These are phyloP conservation scores for Clonostachys byssicola DNA, from an alignment of 2,329 filamentous ascomycete species.

Conservation along the genomic window DNA sequence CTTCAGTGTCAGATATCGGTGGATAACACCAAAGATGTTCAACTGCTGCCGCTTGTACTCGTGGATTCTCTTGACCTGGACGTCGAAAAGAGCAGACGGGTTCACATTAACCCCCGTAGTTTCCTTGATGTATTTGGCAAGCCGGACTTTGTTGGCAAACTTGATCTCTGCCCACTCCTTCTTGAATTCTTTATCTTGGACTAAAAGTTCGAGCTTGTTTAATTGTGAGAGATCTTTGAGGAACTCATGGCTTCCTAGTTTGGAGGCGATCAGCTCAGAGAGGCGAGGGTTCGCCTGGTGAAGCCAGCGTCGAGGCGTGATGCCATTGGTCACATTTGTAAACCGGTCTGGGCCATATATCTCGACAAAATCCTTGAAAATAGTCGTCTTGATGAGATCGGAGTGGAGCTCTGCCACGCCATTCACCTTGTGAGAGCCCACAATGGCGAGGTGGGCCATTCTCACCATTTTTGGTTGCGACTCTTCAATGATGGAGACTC, in stretches of 20 bases:
- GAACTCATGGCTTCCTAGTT: conserved; percentile 78
- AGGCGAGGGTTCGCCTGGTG: conserved; percentile 95
- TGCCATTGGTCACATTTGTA: conserved; percentile 97
- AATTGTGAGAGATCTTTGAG: conserved; percentile 86
- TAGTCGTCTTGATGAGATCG: conserved; percentile 97
- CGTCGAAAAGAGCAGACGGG: conserved; percentile 84
- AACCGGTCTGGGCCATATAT: conserved; percentile 97
- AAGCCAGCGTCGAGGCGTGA: conserved; percentile 92
- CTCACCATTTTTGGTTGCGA: conserved; percentile 96
- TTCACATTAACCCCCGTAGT: conserved; percentile 79
- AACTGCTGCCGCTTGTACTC: conserved; percentile 99
- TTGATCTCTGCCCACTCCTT: conserved; percentile 97
- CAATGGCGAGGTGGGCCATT: conserved; percentile 93
- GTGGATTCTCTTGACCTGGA: conserved; percentile 98
- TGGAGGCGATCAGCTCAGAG: conserved; percentile 87
- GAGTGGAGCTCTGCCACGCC: conserved; percentile 97
- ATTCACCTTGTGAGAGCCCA: conserved; percentile 98
- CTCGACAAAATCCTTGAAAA: conserved; percentile 97
- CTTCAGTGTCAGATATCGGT: conserved; percentile 89
- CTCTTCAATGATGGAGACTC: conserved; percentile 98
- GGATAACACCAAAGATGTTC: conserved; percentile 97
- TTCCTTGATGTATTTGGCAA: conserved; percentile 87
- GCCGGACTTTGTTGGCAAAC: conserved; percentile 86
- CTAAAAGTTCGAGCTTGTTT: conserved; percentile 78
- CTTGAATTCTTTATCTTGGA: conserved; percentile 85